A percentile compares a stretch with the other conserved stretches of the same genome.
Evolutionary conservation across 2,329 filamentous ascomycete genomes (phyloP).

Genomic region (Magnaporthiopsis incrustans): DNA sequence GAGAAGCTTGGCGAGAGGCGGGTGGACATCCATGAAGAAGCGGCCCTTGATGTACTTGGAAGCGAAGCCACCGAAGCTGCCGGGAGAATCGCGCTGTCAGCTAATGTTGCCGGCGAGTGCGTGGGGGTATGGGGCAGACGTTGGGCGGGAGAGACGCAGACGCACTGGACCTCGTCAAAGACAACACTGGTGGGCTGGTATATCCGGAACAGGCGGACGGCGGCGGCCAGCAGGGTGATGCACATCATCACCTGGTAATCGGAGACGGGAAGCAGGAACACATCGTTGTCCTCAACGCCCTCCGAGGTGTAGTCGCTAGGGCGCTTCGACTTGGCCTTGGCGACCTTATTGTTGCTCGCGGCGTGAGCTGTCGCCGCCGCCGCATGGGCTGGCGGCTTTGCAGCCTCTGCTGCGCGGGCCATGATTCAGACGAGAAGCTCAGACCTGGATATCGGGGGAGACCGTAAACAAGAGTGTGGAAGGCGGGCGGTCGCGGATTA

Average conservation of each 20-base stretch:
- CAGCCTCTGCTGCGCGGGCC: slow-evolving; percentile 10
- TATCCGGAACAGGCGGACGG: slow-evolving; percentile 88
- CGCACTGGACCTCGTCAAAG: slow-evolving; percentile 98
- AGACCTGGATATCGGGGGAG: neutral
- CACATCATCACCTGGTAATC: slow-evolving; percentile 73
- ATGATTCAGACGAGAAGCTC: slow-evolving; percentile 6
- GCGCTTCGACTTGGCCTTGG: slow-evolving; percentile 23
- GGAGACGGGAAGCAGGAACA: slow-evolving; percentile 74
- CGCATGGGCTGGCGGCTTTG: slow-evolving; percentile 7
- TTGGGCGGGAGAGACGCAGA: slow-evolving; percentile 25
- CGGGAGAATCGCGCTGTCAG: neutral
- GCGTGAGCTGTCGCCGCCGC: slow-evolving; percentile 6
- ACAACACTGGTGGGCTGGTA: slow-evolving; percentile 95
- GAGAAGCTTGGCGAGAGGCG: slow-evolving; percentile 90
- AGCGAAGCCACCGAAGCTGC: slow-evolving; percentile 92
- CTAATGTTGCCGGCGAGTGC: slow-evolving; percentile 3
- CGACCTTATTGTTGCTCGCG: slow-evolving; percentile 18
- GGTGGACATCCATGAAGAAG: slow-evolving; percentile 99
- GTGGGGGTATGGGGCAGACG: slow-evolving; percentile 4
- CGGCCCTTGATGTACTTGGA: slow-evolving; percentile 98
- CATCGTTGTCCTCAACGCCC: slow-evolving; percentile 81
- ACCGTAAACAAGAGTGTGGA: slow-evolving; percentile 6
- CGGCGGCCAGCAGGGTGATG: slow-evolving; percentile 66
- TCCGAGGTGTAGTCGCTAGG: slow-evolving; percentile 62
- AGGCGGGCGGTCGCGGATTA: neutral